Percentiles rank a stretch among this genome's conserved stretches.
phyloP scores from a whole-genome alignment of 2,329 filamentous ascomycete genomes.

The Fusarium sp. region DNA sequence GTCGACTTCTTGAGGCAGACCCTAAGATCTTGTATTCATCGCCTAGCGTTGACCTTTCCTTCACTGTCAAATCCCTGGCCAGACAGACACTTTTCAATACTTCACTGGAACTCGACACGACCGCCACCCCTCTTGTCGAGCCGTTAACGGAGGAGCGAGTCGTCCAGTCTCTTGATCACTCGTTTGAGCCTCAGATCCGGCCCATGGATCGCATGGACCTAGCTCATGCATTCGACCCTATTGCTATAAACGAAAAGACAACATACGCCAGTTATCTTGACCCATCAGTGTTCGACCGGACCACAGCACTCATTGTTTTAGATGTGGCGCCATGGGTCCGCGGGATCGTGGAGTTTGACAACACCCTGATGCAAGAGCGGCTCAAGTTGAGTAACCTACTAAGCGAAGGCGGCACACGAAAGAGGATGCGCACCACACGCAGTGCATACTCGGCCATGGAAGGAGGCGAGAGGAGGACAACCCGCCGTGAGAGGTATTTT shows the following conservation, averaged over 20 bases:
- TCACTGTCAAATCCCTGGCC: constrained; percentile 47
- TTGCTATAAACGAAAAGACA: constrained; percentile 64
- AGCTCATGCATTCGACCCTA: constrained; percentile 70
- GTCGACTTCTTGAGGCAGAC: constrained; percentile 61
- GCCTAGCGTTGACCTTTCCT: constrained; percentile 46
- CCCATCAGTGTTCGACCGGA: constrained; percentile 82
- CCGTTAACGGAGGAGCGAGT: constrained; percentile 52
- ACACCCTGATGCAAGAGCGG: constrained; percentile 75
- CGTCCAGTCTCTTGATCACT: constrained; percentile 54
- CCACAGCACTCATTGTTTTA: constrained; percentile 71
- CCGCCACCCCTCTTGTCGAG: constrained; percentile 22
- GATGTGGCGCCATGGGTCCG: constrained; percentile 95
- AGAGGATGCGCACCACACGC: constrained; percentile 75
- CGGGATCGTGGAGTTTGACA: constrained; percentile 82
- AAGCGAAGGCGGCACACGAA: constrained; percentile 65
- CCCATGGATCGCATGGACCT: constrained; percentile 64
- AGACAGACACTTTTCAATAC: constrained; percentile 41
- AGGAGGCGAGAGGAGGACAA: constrained; percentile 74
- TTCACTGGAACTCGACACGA: neutral
- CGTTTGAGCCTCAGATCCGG: constrained; percentile 47
- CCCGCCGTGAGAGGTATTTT: constrained; percentile 80
- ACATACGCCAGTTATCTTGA: constrained; percentile 60
- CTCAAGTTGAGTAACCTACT: constrained; percentile 71
- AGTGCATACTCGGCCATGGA: constrained; percentile 82
- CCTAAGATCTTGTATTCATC: constrained; percentile 48